Base-by-base conservation (phyloP, 345 rosid species). In the Moricandia moricandioides region DNA sequence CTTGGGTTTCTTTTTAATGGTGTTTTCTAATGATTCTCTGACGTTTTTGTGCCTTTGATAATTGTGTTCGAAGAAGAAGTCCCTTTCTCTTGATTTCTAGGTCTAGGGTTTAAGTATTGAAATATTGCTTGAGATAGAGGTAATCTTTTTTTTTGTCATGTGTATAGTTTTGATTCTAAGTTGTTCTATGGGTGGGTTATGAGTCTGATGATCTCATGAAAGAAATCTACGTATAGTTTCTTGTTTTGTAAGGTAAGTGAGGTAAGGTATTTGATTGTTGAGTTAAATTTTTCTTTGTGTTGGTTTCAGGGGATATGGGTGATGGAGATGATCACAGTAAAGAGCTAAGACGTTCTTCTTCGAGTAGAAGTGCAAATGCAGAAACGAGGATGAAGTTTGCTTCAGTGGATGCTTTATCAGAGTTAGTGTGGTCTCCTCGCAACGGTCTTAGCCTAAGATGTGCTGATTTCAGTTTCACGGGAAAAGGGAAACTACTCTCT, bases 341-440 rank as follows among this genome's bases (percentile, higher is more conserved):
- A 47, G 91, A 85, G 60, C 1, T 71, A 65, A 13, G 56, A 30
- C 2, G 52, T 34, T 58, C 72, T 4, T 65, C 83, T 82, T 27
- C 3, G 31, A 29, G 31, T 29, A 4, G 74, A 75, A 67, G 72
- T 85, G 93, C 90, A 88, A 87, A 88, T 94, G 96, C 95, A 85
- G 24, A 21, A 21, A 21, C 24, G 24, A 21, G 89, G 75, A 75
- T 80, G 84, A 82, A 84, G 77, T 80, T 80, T 68, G 89, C 72
- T 71, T 81, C 89, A 16, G 65, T 88, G 9, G 86, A 85, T 75
- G 86, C 86, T 65, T 71, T 92, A 63, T 83, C 90, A 58, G 97
- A 95, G 84, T 84, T 95, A 64, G 99, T 95, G 59, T 92, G 97
- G 97, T 94, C 95, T 79, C 92, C 98, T 12, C 85, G 78, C 61